phyloP scores from a whole-genome alignment of 2,329 filamentous ascomycete species.

The Bipolaris cookei region DNA sequence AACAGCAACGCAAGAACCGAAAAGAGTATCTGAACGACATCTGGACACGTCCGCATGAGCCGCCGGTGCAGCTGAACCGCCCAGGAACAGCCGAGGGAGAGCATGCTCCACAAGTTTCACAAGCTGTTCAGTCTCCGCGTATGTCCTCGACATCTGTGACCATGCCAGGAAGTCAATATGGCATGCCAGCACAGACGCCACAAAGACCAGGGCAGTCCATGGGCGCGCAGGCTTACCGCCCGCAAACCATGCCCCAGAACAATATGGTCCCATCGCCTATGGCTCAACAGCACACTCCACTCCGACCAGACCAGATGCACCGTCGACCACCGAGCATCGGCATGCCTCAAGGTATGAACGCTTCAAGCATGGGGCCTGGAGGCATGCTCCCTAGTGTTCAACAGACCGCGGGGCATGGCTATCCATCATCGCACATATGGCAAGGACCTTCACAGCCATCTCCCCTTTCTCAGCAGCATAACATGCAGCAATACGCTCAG shows the following conservation, averaged over 20 bases:
- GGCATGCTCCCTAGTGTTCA: conserved; percentile 51
- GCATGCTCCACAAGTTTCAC: conserved; percentile 49
- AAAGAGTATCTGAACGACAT: conserved; percentile 79
- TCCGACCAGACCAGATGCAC: conserved; percentile 68
- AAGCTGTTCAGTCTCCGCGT: conserved; percentile 56
- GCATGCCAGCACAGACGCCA: conserved; percentile 62
- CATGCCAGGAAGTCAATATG: conserved; percentile 62
- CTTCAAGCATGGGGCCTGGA: conserved; percentile 44
- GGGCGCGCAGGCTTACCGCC: conserved; percentile 70
- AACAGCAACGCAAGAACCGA: conserved; percentile 78
- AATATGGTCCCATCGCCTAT: conserved; percentile 75
- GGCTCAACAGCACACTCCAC: conserved; percentile 69
- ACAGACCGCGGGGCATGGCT: conserved; percentile 53
- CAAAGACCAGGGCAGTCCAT: conserved; percentile 68
- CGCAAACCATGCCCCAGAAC: conserved; percentile 73
- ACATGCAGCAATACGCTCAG: conserved; percentile 55
- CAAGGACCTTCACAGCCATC: conserved; percentile 57
- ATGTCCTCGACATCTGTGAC: conserved; percentile 65
- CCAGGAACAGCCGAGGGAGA: conserved; percentile 50
- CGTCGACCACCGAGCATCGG: conserved; percentile 66
- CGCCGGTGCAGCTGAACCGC: conserved; percentile 62
- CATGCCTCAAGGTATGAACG: conserved; percentile 15
- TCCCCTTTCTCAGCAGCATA: conserved; percentile 55
- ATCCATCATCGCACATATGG: conserved; percentile 57
- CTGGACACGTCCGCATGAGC: conserved; percentile 84